Conservation (phyloP, 192 early-diverging fungal genomes). For the Glomus cerebriforme region DNA sequence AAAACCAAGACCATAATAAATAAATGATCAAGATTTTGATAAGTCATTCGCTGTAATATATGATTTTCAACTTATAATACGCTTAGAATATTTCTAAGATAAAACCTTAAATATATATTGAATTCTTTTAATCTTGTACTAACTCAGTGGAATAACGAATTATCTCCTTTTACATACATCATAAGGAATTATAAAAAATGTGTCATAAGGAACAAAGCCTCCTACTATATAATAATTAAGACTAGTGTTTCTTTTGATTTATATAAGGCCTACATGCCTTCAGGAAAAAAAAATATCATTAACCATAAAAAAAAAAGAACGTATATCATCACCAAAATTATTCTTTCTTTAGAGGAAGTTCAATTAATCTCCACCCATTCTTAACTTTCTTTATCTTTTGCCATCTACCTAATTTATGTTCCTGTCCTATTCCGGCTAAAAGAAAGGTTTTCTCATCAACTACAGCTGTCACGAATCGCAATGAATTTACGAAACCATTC, state of each 20-base stretch:
- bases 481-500: slow-evolving; percentile 60
- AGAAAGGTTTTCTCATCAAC: slow-evolving; percentile 53
- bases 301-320: neutral
- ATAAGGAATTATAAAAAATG: too few relatives aligned
- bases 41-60: slow-evolving; percentile 27
- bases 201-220: too few relatives aligned
- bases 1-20: slow-evolving; percentile 27
- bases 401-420: slow-evolving; percentile 92
- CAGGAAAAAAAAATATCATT: too few relatives aligned
- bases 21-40: slow-evolving; percentile 15
- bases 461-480: slow-evolving; percentile 40
- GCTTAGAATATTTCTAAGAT: too few relatives aligned
- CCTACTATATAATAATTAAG: too few relatives aligned
- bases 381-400: slow-evolving; percentile 71
- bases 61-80: too few relatives aligned
- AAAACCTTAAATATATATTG: too few relatives aligned
- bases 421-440: slow-evolving; percentile 80
- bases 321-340: neutral
- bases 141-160: too few relatives aligned
- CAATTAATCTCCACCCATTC: slow-evolving; percentile 75
- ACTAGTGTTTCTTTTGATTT: too few relatives aligned
- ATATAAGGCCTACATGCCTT: too few relatives aligned
- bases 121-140: too few relatives aligned
- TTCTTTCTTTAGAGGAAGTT: slow-evolving; percentile 46
- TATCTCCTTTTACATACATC: too few relatives aligned